Conservation (phyloP, 306 rosid species). For the Lathyrus oleraceus region DNA sequence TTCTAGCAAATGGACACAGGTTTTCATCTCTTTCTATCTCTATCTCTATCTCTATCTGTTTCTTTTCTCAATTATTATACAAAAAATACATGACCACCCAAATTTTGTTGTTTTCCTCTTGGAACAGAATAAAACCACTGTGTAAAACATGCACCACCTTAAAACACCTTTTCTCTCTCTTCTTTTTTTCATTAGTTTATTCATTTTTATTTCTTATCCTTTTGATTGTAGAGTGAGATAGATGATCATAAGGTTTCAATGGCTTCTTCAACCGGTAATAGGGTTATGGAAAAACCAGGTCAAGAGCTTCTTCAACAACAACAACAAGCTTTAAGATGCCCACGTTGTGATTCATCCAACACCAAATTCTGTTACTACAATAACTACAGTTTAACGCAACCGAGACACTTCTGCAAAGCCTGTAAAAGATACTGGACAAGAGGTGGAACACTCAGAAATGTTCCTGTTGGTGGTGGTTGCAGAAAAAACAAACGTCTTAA, state of each 20-base stretch:
- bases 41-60: constrained; percentile 33
- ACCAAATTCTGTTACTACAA: constrained; percentile 97
- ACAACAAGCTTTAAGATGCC: constrained; percentile 65
- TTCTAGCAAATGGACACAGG: constrained; percentile 83
- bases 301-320: constrained; percentile 61
- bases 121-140: constrained; percentile 77
- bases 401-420: constrained; percentile 94
- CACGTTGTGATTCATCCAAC: constrained; percentile 93
- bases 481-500: constrained; percentile 86
- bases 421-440: constrained; percentile 97
- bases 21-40: constrained; percentile 35
- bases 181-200: neutral
- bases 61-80: constrained; percentile 77
- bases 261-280: constrained; percentile 48
- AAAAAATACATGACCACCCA: constrained; percentile 62
- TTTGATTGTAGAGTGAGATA: constrained; percentile 30
- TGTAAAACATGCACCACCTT: constrained; percentile 51
- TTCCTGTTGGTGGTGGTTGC: constrained; percentile 97
- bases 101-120: constrained; percentile 85
- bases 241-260: constrained; percentile 57
- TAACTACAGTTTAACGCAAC: constrained; percentile 94
- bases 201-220: neutral
- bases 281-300: constrained; percentile 64
- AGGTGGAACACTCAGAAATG: constrained; percentile 91
- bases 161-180: constrained; percentile 34